phyloP scores from a whole-genome alignment of 1,284 basidiomycete genomes.

The Melanopsichium pennsylvanicum region DNA sequence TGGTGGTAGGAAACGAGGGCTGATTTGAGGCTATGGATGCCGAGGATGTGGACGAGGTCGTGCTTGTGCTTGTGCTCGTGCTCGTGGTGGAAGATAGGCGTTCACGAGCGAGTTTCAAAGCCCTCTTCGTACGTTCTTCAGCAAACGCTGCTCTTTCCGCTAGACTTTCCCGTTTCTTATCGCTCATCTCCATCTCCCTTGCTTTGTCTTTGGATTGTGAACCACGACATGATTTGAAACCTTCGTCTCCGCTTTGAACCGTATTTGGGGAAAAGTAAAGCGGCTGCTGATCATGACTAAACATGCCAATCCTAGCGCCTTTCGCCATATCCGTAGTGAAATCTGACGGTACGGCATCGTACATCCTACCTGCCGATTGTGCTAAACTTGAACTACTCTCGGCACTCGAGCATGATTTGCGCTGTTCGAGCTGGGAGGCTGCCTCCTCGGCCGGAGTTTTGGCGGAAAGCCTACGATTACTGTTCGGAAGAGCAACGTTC shows the following conservation, averaged over 20 bases:
- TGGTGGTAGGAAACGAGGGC: no score
- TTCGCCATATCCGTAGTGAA: neutral
- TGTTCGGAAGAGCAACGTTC: neutral
- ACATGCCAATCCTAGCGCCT: conserved; percentile 6
- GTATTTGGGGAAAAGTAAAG: conserved; percentile 32
- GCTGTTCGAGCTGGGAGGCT: conserved; percentile 1
- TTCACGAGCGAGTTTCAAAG: conserved; percentile 13
- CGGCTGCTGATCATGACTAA: conserved; percentile 11
- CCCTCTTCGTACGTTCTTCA: conserved; percentile 28
- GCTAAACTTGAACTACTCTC: conserved; percentile 4
- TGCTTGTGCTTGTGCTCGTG: no score
- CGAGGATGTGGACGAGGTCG: no score
- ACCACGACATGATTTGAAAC: neutral
- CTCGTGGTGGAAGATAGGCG: conserved; percentile 9
- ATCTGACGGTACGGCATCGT: conserved; percentile 20
- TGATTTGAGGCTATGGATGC: no score
- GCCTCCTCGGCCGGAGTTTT: conserved; percentile 36
- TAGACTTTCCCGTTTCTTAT: conserved; percentile 14
- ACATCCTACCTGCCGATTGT: conserved; percentile 11
- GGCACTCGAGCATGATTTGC: neutral
- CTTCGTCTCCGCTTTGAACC: neutral
- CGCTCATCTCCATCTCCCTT: neutral
- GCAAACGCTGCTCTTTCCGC: conserved; percentile 15
- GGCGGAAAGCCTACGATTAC: neutral
- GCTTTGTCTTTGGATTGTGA: no score